Percentiles rank a stretch among this genome's conserved stretches.
phyloP scores from a whole-genome alignment of 495 filamentous ascomycete species.

The Cladorrhinum samala region DNA sequence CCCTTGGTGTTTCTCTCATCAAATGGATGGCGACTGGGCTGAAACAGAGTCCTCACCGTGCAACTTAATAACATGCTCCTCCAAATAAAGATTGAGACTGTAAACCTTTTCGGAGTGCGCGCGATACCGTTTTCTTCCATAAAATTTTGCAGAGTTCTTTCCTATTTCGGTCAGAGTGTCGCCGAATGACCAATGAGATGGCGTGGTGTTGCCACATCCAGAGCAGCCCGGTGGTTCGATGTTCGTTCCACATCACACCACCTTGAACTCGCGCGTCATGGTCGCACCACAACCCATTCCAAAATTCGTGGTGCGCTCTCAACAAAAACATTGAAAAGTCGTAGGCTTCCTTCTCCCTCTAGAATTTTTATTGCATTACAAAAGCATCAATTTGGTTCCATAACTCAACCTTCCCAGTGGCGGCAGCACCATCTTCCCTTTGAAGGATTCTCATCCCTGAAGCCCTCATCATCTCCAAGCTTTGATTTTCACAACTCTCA shows the following conservation, averaged over 20 bases:
- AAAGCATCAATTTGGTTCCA: slow-evolving; percentile 2
- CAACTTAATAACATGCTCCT: too few species aligned
- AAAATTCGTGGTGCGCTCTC: neutral
- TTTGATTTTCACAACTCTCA: too few species aligned
- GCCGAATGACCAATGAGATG: neutral
- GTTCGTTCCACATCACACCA: slow-evolving; percentile 9
- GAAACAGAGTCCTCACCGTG: too few species aligned
- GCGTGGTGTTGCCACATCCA: neutral
- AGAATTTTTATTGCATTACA: neutral
- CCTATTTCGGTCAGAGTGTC: neutral
- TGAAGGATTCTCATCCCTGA: too few species aligned
- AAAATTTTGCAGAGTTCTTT: neutral
- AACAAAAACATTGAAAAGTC: slow-evolving; percentile 3
- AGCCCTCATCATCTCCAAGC: too few species aligned
- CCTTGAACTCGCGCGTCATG: slow-evolving; percentile 4
- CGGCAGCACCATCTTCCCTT: too few species aligned
- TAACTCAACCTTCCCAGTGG: neutral
- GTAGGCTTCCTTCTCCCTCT: neutral
- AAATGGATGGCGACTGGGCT: too few species aligned
- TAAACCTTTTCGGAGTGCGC: too few species aligned
- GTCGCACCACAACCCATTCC: slow-evolving; percentile 7
- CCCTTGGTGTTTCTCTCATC: too few species aligned
- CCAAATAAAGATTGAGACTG: too few species aligned
- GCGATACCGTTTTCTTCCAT: neutral
- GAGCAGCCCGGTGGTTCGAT: neutral